Evolutionary conservation across 192 early-diverging fungal species (phyloP), one percentile per base, ranked within the genome.

Genomic region (Backusella tuberculispora): DNA sequence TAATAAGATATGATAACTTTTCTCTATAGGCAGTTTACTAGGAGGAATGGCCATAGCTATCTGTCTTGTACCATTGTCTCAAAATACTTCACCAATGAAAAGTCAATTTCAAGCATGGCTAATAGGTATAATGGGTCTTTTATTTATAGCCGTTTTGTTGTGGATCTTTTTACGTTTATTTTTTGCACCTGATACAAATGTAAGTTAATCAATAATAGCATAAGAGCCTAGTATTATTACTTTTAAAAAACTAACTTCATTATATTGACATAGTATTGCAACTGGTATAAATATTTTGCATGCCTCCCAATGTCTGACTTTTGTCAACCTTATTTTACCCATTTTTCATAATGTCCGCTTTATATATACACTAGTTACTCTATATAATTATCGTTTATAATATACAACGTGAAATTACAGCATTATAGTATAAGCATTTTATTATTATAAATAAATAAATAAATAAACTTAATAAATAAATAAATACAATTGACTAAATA

Each of bases 1-100:
- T 6, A n/a, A 65, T 17, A 29, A 65, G 37, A 38, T 40, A 65
- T 65, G 63, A 65, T 65, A 65, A 40, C 14, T 65, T 65, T 65
- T 65, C 63, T 37, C 63, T 12, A 4, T 64, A 37, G 63, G 63
- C 37, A 29, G 63, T 3, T 38, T 64, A 9, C 15, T 64, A 12
- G 63, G 29, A 15, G 63, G 63, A 3, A 4, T 64, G 4, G 15
- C 17, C 14, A 64, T 64, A 15, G 15, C 34, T 1, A 14, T 64
- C 5, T 17, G 15, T 15, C 13, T 65, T 12, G 15, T 65, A 38
- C 38, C 37, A 38, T 65, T 65, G 3, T 29, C 37, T 34, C 29
- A 2, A 34, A 34, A 34, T 34, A 34, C 0, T 34, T 34, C 1
- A 3, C 29, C 29, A 40, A 5, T 14, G 6, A 38, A 65, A 65